Evolutionary conservation across 441 rosid genomes (phyloP), one percentile per base, ranked within the genome.

Genomic region (Dalechampia spathulata): DNA sequence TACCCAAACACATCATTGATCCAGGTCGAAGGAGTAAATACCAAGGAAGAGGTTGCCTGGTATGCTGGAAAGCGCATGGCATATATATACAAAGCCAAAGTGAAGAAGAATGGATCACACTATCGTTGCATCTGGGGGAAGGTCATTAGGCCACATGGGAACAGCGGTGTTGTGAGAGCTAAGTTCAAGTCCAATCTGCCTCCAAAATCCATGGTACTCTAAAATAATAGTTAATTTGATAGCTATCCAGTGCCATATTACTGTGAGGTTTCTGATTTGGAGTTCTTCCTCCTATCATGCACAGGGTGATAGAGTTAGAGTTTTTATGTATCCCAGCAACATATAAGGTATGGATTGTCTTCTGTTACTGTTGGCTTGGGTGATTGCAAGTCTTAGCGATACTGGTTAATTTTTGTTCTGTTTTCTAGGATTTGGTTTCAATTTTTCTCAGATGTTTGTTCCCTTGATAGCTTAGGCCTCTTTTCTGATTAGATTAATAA

Each of bases 121-220:
- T 89, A 83, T 56, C 90, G 95, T n/a, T 89, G 96, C 82, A 83
- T 89, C 19, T 89, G 95, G 95, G 96, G 96, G 4, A 86, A 89
- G 76, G 95, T 89, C 9, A 8, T 71, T 4, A 79, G 96, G 76
- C 85, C 96, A 59, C 95, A 86, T 52, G 96, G 96, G 63, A 89
- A 89, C 83, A 89, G 85, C 8, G 95, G 96, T 17, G 90, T 89
- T 15, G 96, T 89, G n/a, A 80, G 96, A 23, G 82, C 96, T 0
- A 86, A 79, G 79, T 89, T 89, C 82, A 89, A 82, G 57, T 86
- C 95, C 19, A 86, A 89, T 57, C 67, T 86, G 37, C 95, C 95
- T 49, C 95, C 96, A 3, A 89, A 70, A 63, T 80, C 96, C 37
- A 89, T 89, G 96, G 96, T 87, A 80, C 25, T 26, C 21, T 38